Evolutionary conservation across 78 protist genomes (phyloP).

Genomic region (Guillardia theta): DNA sequence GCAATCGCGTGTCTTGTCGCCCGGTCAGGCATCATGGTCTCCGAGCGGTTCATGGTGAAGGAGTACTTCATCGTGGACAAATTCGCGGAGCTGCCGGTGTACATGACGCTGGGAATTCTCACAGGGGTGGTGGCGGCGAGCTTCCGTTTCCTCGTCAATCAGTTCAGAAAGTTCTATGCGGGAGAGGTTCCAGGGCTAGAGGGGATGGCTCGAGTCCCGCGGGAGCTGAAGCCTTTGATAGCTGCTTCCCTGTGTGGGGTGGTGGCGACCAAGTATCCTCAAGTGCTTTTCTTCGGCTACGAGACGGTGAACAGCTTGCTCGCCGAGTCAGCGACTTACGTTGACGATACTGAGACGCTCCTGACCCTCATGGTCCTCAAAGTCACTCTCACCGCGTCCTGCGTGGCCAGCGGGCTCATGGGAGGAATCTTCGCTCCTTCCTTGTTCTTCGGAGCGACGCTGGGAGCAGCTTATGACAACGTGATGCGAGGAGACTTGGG

Average conservation of each 20-base stretch:
- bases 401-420: conserved; percentile 15
- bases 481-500: background rate
- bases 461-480: background rate
- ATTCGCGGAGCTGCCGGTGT: background rate
- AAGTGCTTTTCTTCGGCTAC: background rate
- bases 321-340: background rate
- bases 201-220: background rate
- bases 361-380: background rate
- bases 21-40: background rate
- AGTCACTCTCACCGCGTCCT: background rate
- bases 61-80: background rate
- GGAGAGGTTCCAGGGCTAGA: background rate
- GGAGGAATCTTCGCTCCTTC: background rate
- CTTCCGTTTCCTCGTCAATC: background rate
- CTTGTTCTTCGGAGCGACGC: background rate
- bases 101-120: background rate
- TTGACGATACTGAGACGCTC: background rate
- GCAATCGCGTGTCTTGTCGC: background rate
- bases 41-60: background rate
- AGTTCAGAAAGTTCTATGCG: background rate
- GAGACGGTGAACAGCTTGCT: background rate
- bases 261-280: background rate
- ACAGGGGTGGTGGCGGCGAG: background rate
- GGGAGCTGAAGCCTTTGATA: background rate
- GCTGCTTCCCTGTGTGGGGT: background rate